These are phyloP conservation scores for Penicillium psychrosexuale DNA, from an alignment of 2,329 filamentous ascomycete genomes.

Conservation along the genomic window DNA sequence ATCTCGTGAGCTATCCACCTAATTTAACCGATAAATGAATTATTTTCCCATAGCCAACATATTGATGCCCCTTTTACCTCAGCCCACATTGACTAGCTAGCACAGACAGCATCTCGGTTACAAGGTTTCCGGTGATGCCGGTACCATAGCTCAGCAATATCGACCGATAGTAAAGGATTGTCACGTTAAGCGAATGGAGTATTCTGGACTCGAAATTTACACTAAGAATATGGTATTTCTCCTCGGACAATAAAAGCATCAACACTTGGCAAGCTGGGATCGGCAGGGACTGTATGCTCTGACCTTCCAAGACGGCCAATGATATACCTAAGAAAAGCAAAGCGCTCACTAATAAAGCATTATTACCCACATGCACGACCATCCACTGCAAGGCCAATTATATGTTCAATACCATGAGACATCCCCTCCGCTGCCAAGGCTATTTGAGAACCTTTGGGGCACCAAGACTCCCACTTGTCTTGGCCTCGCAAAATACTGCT, in stretches of 20 bases:
- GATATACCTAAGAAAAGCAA: background rate
- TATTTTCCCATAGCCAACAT: background rate
- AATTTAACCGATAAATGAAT: background rate
- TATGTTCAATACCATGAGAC: background rate
- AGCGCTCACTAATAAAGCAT: background rate
- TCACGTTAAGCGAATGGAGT: background rate
- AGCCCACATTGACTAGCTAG: background rate
- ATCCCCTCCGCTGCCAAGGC: background rate
- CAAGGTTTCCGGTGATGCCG: background rate
- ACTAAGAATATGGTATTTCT: no score
- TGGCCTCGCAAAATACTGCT: slow-evolving; percentile 7
- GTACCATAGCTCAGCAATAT: background rate
- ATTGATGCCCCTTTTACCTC: background rate
- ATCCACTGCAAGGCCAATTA: background rate
- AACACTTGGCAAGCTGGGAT: background rate
- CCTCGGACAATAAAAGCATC: background rate
- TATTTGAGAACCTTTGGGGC: slow-evolving; percentile 22
- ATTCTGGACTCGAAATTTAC: background rate
- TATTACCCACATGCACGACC: background rate
- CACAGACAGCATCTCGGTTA: background rate
- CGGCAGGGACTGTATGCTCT: background rate
- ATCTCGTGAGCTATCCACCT: background rate
- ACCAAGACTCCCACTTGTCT: slow-evolving; percentile 19
- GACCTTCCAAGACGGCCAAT: background rate
- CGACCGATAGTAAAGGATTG: background rate